Conservation (phyloP, 768 basidiomycete genomes). For the Boletus rubroflammeus region DNA sequence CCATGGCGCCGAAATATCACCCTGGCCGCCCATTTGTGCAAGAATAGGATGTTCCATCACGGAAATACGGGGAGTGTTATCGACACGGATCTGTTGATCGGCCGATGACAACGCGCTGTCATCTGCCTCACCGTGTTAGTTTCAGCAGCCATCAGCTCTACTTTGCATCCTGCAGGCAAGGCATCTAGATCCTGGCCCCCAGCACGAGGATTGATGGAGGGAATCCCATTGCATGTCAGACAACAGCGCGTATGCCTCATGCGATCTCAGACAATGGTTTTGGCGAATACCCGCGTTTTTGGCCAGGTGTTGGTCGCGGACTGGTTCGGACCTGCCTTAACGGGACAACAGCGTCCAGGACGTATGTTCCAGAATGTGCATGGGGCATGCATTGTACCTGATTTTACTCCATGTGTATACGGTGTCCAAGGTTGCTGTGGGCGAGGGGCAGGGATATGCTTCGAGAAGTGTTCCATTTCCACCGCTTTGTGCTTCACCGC, state of each 20-base stretch:
- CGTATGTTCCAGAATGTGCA: neutral
- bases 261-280: neutral
- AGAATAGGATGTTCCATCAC: neutral
- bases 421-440: slow-evolving; percentile 5
- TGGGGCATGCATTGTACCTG: neutral
- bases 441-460: neutral
- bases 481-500: neutral
- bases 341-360: neutral
- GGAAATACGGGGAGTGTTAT: neutral
- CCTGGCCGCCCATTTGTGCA: neutral
- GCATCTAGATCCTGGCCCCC: neutral
- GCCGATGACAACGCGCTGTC: neutral
- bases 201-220: neutral
- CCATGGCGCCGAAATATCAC: neutral
- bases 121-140: neutral
- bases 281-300: neutral
- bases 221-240: neutral
- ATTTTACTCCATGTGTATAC: neutral
- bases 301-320: neutral
- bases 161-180: neutral
- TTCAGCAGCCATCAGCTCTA: neutral
- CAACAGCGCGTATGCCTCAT: slow-evolving; percentile 6
- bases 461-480: neutral
- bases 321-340: neutral
- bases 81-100: neutral